Evolutionary conservation across 306 rosid genomes (phyloP), one percentile per base, ranked within the genome.

Genomic region (Ziziphus jujuba): DNA sequence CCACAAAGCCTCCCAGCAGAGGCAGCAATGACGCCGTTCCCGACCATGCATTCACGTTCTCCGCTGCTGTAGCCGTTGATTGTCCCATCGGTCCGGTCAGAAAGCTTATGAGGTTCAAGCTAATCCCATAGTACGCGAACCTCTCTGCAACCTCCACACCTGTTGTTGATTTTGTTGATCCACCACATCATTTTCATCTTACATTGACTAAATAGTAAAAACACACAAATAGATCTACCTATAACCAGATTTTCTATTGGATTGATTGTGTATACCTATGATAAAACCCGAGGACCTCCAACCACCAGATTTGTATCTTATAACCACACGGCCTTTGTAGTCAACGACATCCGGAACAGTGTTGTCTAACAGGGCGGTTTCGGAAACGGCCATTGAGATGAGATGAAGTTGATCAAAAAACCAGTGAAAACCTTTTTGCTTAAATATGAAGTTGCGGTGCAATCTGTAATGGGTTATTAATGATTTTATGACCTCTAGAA

Each of bases 61-160:
- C 70, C 0, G 87, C 91, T 2, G 91, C 91, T 0, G 79, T 17
- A 22, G 75, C 91, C 0, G 81, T 83, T 14, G 61, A 77, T 80
- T 85, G 87, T 1, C 75, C 81, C 22, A 86, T 70, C 19, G 86
- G 81, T 3, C 84, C 86, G 0, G 91, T 86, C 52, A 86, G 61
- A 58, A 66, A 86, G 13, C 73, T 70, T 6, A 86, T 86, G 6
- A 83, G 75, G 75, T 86, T 86, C 12, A 70, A 31, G 49, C 65
- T 35, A 10, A 83, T 81, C 16, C 91, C 91, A 19, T 78, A 76
- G 69, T 68, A 86, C 0, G 91, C 84, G 48, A 77, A 51, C 65
- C 89, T 81, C 84, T 84, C 89, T 4, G 80, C 84, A 47, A 84
- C 71, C 71, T 84, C 89, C 70, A 78, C 86, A 1, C 77, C 80